Conservation (phyloP, 176 grass and related monocot genomes). For the Chloris gayana region DNA sequence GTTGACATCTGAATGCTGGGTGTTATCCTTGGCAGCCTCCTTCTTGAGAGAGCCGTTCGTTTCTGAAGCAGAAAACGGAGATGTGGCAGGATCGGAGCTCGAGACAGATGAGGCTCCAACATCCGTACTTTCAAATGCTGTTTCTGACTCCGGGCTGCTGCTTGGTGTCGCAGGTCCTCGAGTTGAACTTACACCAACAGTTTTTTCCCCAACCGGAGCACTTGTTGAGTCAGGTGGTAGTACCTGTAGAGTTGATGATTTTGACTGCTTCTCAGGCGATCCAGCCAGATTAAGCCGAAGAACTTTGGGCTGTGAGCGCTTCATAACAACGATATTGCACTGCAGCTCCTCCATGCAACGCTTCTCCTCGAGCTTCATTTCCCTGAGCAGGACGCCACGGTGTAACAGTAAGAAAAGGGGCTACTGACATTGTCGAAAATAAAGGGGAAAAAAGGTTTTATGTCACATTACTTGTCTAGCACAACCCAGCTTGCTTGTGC, state of each 20-base stretch:
- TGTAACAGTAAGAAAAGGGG: background rate
- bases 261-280: slow-evolving; percentile 56
- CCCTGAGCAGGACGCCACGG: slow-evolving; percentile 47
- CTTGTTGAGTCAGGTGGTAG: slow-evolving; percentile 20
- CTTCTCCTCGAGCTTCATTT: slow-evolving; percentile 81
- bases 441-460: background rate
- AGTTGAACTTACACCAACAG: slow-evolving; percentile 25
- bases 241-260: background rate
- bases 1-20: slow-evolving; percentile 39
- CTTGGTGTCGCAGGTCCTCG: slow-evolving; percentile 59
- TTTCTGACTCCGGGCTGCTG: slow-evolving; percentile 67
- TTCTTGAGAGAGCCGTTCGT: slow-evolving; percentile 42
- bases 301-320: slow-evolving; percentile 79
- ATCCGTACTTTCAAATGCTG: slow-evolving; percentile 61
- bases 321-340: slow-evolving; percentile 94
- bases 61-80: slow-evolving; percentile 69
- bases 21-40: slow-evolving; percentile 37
- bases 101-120: slow-evolving; percentile 69
- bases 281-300: slow-evolving; percentile 78
- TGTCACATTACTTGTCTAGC: slow-evolving; percentile 72
- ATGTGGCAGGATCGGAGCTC: slow-evolving; percentile 72
- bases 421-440: background rate
- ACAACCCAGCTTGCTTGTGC: slow-evolving; percentile 90
- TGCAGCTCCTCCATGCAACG: slow-evolving; percentile 79
- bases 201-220: slow-evolving; percentile 5